phyloP scores from a whole-genome alignment of 768 basidiomycete species.

The Thelephora ganbajun region DNA sequence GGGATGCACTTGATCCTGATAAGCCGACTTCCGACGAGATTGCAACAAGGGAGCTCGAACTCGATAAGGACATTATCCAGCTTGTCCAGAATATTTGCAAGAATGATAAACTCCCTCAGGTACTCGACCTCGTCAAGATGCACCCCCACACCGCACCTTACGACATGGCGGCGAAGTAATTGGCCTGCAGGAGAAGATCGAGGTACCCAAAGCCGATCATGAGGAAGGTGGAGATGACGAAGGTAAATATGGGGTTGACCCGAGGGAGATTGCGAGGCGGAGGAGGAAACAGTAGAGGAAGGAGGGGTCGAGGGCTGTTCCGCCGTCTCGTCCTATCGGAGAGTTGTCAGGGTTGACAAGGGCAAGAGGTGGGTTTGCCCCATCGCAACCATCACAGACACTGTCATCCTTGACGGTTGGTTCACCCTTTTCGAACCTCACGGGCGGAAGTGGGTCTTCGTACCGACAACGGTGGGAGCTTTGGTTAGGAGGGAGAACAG shows the following conservation, averaged over 20 bases:
- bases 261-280: slow-evolving; percentile 35
- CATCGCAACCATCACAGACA: not conserved
- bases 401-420: not conserved
- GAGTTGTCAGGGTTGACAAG: slow-evolving; percentile 38
- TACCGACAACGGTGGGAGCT: not conserved
- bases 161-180: slow-evolving; percentile 66
- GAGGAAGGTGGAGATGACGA: slow-evolving; percentile 23
- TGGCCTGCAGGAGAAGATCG: slow-evolving; percentile 77
- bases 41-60: slow-evolving; percentile 52
- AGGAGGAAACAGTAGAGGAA: slow-evolving; percentile 40
- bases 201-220: slow-evolving; percentile 44
- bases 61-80: slow-evolving; percentile 83
- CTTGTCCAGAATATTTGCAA: slow-evolving; percentile 88
- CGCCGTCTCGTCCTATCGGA: slow-evolving; percentile 11
- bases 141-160: slow-evolving; percentile 67
- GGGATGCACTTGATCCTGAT: slow-evolving; percentile 62
- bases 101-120: slow-evolving; percentile 69
- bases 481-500: slow-evolving; percentile 7
- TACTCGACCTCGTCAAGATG: slow-evolving; percentile 71
- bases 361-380: slow-evolving; percentile 23
- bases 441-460: not conserved
- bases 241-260: slow-evolving; percentile 16
- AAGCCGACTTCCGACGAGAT: slow-evolving; percentile 60
- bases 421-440: not conserved
- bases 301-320: slow-evolving; percentile 33